Base-by-base conservation (phyloP, 169 alveolate genomes). In the Fabrea salina region DNA sequence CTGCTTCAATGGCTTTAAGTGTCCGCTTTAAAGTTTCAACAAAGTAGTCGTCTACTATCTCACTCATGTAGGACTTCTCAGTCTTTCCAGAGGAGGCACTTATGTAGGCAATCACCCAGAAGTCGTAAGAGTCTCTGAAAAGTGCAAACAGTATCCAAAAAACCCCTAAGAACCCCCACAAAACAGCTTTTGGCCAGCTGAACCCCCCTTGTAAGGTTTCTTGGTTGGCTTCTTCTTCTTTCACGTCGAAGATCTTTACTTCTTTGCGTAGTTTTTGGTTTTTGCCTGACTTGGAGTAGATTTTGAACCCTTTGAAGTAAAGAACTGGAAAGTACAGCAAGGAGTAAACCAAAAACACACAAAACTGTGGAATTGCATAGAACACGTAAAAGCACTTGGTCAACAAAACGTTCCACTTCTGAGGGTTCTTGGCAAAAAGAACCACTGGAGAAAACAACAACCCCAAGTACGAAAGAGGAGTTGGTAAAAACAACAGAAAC, bases 131-230 rank as follows among this genome's bases (percentile, higher is more conserved):
- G 32, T 67, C 78, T 67, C 67, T 41, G 7, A 67, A 67, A 41
- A 41, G 16, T 39, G 78, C 78, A 40, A n/a, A 67, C 11, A 67
- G 43, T 11, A 67, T 33, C 78, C 78, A 41, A 39, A 66, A 66
- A 35, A 67, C n/a, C 11, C 78, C 78, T n/a, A 41, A 40, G 43
- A 67, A 32, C 7, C 27, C 7, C 78, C 78, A 67, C 5, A 7
- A 19, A 13, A 67, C 5, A 13, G 66, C 22, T 41, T 43, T 67
- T 11, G 43, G 43, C 7, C 7, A 11, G 32, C 67, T 67, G 39
- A 7, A 13, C 8, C 13, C 25, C 16, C 5, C 11, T 32, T 8
- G 7, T n/a, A 39, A 5, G 5, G 39, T 67, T 67, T 67, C 39
- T 32, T 67, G 6, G 6, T 33, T 37, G 43, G 25, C 25, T 5